Base-by-base conservation (phyloP, 495 filamentous ascomycete genomes). In the Durotheca rogersii region DNA sequence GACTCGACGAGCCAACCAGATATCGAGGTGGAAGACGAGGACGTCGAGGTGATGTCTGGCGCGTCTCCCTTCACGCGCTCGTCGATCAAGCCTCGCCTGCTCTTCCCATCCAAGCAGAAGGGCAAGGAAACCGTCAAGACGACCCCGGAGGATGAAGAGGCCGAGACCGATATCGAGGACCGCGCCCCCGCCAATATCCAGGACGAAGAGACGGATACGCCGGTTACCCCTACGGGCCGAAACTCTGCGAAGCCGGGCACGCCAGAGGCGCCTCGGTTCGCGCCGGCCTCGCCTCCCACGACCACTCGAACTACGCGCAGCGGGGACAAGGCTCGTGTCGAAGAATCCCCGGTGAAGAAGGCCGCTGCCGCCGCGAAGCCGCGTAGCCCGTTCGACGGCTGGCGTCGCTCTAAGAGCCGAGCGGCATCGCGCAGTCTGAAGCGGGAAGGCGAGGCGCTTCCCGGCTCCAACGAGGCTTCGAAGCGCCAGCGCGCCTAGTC, bases 1-100 rank as follows among this genome's bases (percentile, higher is more conserved):
- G 53, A 67, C 11, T 47, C 20, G n/a, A 50, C 33, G 12, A 45
- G 59, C 18, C 56, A 53, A 10, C 51, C 45, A 11, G 69, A 65
- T 9, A 66, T 49, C 53, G 56, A 70, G 15, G 75, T 80, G 3
- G 68, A 74, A 6, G 70, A 67, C 11, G 74, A 77, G 0, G 72
- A n/a, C n/a, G n/a, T n/a, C n/a, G n/a, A n/a, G n/a, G n/a, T n/a
- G n/a, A n/a, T n/a, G n/a, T n/a, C n/a, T n/a, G n/a, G n/a, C n/a
- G n/a, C n/a, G n/a, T n/a, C n/a, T 16, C 81, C 83, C 19, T 62
- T 88, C 15, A 88, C 84, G 20, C 85, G 89, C 38, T 82, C 84
- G 0, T 78, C 84, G 2, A 78, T 95, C 69, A 88, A 89, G 62
- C 92, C 92, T 2, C 86, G 90, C 27, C 77, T 90, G 10, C 82